Evolutionary conservation across 768 basidiomycete species (phyloP).

Genomic region (Rhodotorula paludigena): DNA sequence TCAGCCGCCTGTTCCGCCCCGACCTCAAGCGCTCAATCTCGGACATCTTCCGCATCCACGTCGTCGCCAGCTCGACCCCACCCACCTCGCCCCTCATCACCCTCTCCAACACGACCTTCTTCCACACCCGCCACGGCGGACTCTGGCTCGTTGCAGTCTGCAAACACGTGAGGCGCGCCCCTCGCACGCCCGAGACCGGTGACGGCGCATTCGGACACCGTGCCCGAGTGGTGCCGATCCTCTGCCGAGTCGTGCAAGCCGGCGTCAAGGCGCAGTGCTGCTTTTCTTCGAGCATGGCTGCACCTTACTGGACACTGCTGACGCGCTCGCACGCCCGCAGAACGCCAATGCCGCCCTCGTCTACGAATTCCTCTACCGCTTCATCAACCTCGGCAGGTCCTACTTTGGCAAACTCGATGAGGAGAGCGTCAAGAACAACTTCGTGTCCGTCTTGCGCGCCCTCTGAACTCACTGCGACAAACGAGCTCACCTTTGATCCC

Average conservation of each 20-base stretch:
- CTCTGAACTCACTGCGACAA: not conserved
- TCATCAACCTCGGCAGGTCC: constrained; percentile 85
- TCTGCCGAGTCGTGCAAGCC: too few species aligned
- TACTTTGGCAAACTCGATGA: constrained; percentile 99
- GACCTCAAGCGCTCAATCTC: constrained; percentile 39
- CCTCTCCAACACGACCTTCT: constrained; percentile 95
- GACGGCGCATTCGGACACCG: too few species aligned
- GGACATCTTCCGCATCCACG: constrained; percentile 86
- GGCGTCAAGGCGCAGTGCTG: too few species aligned
- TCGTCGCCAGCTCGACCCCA: constrained; percentile 68
- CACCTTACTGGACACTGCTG: not conserved
- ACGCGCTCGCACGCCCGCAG: not conserved
- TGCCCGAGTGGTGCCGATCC: too few species aligned
- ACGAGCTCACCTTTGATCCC: too few species aligned
- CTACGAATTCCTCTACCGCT: constrained; percentile 95
- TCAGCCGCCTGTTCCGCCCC: constrained; percentile 88
- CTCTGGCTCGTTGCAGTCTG: constrained; percentile 63
- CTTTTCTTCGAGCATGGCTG: too few species aligned
- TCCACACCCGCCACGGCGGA: constrained; percentile 92
- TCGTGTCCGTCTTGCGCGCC: constrained; percentile 54
- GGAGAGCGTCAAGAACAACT: constrained; percentile 97
- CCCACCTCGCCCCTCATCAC: constrained; percentile 97
- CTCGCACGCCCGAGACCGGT: too few species aligned
- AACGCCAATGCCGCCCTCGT: constrained; percentile 97
- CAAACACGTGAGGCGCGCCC: constrained; percentile 32